Conservation (phyloP, 2,329 filamentous ascomycete species). For the Grosmannia clavigera region DNA sequence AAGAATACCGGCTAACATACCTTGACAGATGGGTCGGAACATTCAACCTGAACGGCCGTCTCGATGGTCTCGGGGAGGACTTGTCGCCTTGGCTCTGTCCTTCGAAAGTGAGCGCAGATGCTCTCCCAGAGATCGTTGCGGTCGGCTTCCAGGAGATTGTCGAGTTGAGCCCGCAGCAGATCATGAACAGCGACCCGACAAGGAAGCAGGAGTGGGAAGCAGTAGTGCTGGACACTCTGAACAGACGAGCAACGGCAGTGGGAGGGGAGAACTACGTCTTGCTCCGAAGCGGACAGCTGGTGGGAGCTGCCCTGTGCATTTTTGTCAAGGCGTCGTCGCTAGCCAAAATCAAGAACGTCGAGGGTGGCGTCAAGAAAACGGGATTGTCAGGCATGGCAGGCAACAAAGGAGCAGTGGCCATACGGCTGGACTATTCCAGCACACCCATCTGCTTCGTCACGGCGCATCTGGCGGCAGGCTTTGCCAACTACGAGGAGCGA, state of each 20-base stretch:
- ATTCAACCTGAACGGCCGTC: slow-evolving; percentile 89
- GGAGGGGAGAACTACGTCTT: slow-evolving; percentile 75
- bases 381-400: slow-evolving; percentile 95
- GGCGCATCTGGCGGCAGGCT: slow-evolving; percentile 89
- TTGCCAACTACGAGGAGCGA: slow-evolving; percentile 91
- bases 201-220: slow-evolving; percentile 78
- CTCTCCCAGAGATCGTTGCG: slow-evolving; percentile 73
- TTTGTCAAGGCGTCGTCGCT: slow-evolving; percentile 75
- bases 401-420: slow-evolving; percentile 95
- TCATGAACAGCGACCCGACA: slow-evolving; percentile 94
- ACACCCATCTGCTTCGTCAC: slow-evolving; percentile 93
- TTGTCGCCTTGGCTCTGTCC: slow-evolving; percentile 79
- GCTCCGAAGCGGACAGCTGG: slow-evolving; percentile 81
- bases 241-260: slow-evolving; percentile 51
- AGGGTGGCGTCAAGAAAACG: slow-evolving; percentile 86
- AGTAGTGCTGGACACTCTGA: slow-evolving; percentile 66
- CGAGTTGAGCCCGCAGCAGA: slow-evolving; percentile 93
- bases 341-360: slow-evolving; percentile 83
- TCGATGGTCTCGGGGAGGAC: slow-evolving; percentile 64
- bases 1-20: not conserved
- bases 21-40: slow-evolving; percentile 53
- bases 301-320: slow-evolving; percentile 83
- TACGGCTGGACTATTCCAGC: slow-evolving; percentile 87
- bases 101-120: slow-evolving; percentile 33
- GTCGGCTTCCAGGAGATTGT: slow-evolving; percentile 97